Evolutionary conservation across 495 filamentous ascomycete genomes (phyloP), one percentile per base, ranked within the genome.

Genomic region (Hypoxylon trugodes): DNA sequence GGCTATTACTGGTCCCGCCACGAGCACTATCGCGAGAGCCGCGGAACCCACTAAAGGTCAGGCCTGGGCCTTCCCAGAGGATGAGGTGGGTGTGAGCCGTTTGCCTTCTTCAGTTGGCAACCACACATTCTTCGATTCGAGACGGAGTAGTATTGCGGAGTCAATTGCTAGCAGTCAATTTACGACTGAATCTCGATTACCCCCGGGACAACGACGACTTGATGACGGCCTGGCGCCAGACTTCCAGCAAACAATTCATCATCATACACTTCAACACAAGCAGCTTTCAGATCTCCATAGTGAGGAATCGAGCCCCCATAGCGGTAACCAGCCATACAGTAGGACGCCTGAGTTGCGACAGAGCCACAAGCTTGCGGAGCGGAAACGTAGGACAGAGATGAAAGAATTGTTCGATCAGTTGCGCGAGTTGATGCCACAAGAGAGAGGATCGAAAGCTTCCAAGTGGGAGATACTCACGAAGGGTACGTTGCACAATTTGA

Each of bases 401-500:
- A 99, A 99, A 75, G 89, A 93, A 70, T 82, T 97, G 5, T 98
- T 98, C 71, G 95, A 99, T 61, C 83, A 89, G 40, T 77, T 99
- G 19, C 86, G 93, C 32, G 82, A 88, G 48, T 83, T 92, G 35
- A 86, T 97, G 61, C 94, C 94, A 4, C 87, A 92, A 52, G 90
- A 90, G 57, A 87, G 93, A 46, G 94, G 93, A 15, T 89, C 90
- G 38, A 99, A 98, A 70, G 93, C 94, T 2, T 97, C 93, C 70
- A 99, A 99, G 76, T 99, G 96, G 96, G 95, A 99, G 69, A 96
- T 96, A 28, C 74, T 99, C n/a, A 96, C 91, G 7, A 93, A 94
- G 84, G 91, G 93, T 96, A 81, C 30, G 15, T 35, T 21, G 6
- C 9, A 33, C n/a, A 9, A 37, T 28, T 22, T 15, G 2, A 1